Conservation (phyloP, 78 protist species). For the Acrasis kona region DNA sequence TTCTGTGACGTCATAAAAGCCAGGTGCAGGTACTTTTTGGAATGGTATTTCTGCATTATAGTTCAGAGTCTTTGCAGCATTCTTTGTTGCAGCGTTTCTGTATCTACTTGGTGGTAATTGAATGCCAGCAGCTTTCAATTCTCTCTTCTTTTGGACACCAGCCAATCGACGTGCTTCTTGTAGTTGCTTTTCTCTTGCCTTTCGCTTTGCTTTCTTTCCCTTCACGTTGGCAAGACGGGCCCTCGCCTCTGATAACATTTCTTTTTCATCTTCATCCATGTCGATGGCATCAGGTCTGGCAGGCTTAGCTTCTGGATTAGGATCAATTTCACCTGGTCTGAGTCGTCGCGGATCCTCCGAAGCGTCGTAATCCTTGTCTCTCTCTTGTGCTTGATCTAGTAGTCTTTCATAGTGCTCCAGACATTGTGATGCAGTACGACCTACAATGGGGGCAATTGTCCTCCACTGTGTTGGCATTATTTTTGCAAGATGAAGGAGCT, state of each 20-base stretch:
- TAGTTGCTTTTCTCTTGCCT: constrained; percentile 94
- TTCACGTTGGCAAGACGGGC: constrained; percentile 99
- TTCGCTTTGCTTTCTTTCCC: constrained; percentile 96
- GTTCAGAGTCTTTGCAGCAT: constrained; percentile 36
- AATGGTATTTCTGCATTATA: constrained; percentile 62
- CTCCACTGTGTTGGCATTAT: constrained; percentile 94
- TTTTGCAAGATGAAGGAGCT: constrained; percentile 94
- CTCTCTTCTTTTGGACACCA: constrained; percentile 90
- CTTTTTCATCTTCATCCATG: constrained; percentile 99
- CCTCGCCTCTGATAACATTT: constrained; percentile 93
- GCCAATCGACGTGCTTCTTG: constrained; percentile 96
- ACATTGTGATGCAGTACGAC: constrained; percentile 97
- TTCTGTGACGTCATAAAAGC: constrained; percentile 36
- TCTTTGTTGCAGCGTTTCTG: constrained; percentile 12
- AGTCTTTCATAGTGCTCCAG: constrained; percentile 93
- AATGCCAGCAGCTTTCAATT: constrained; percentile 88
- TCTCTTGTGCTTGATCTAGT: constrained; percentile 47
- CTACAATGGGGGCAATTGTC: constrained; percentile 95
- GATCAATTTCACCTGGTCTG: constrained; percentile 93
- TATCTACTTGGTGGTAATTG: neutral
- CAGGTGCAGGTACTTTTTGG: constrained; percentile 33
- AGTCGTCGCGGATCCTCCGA: constrained; percentile 85
- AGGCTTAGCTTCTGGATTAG: constrained; percentile 92
- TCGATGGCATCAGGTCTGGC: constrained; percentile 98
- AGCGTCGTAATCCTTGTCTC: constrained; percentile 17